Percentiles rank a stretch among this genome's conserved stretches.
These are phyloP conservation scores for Angomonas deanei DNA, from an alignment of 208 protist genomes.

Conservation along the genomic window DNA sequence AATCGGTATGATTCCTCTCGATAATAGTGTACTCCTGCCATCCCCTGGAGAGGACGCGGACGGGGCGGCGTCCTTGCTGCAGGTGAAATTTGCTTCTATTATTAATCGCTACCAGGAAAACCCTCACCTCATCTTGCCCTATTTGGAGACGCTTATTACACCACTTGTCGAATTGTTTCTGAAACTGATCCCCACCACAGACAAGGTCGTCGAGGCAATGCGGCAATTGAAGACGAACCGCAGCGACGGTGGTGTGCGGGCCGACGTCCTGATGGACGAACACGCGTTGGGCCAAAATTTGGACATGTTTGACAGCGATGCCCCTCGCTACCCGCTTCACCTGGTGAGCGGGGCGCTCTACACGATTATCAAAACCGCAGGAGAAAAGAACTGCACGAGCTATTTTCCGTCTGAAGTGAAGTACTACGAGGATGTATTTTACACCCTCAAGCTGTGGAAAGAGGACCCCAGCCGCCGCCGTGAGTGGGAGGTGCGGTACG, in stretches of 20 bases:
- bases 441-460: slow-evolving; percentile 68
- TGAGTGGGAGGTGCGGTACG: slow-evolving; percentile 95
- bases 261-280: slow-evolving; percentile 6
- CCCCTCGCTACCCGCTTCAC: slow-evolving; percentile 59
- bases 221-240: background rate
- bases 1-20: slow-evolving; percentile 23
- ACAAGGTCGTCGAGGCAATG: background rate
- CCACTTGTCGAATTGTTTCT: slow-evolving; percentile 72
- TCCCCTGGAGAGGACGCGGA: slow-evolving; percentile 49
- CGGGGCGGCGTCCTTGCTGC: slow-evolving; percentile 53
- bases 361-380: slow-evolving; percentile 90
- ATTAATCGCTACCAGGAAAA: slow-evolving; percentile 93
- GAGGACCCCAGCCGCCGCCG: slow-evolving; percentile 29
- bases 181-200: slow-evolving; percentile 32
- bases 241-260: background rate
- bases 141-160: slow-evolving; percentile 81
- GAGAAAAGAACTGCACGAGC: slow-evolving; percentile 89
- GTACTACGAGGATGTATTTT: slow-evolving; percentile 85
- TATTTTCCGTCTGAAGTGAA: slow-evolving; percentile 92
- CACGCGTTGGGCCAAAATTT: slow-evolving; percentile 58
- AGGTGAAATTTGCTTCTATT: slow-evolving; percentile 49
- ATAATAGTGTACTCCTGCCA: slow-evolving; percentile 32
- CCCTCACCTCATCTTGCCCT: slow-evolving; percentile 87
- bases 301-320: slow-evolving; percentile 77
- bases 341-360: slow-evolving; percentile 86